Base-by-base conservation (phyloP, 176 grass and related monocot genomes). In the Melocanna baccifera region DNA sequence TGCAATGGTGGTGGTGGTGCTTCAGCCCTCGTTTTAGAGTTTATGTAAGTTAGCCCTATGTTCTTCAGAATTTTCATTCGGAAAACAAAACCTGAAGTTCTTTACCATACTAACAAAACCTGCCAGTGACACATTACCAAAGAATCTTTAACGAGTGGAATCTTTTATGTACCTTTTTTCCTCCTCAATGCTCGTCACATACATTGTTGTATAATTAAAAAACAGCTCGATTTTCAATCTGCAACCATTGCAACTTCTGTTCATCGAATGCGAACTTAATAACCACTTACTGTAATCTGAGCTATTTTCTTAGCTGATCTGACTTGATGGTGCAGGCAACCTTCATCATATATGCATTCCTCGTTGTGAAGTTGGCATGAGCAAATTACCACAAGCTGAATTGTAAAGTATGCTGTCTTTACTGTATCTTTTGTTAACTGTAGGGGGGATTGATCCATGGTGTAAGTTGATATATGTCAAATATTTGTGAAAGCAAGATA, bases 1-100 rank as follows among this genome's bases (percentile, higher is more conserved):
- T 98, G 96, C 87, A 98, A 95, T 55, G 96, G 96, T 14, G 96
- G 96, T 2, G 96, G 96, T 4, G 96, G 96, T 40, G 91, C 96
- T 70, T 98, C 93, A 55, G 87, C 96, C 12, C 53, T 98, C 32
- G 93, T 98, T 68, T 23, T 98, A 52, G 91, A 98, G 87, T 78
- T 92, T 36, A 90, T 92, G 93, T 96, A 94, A 91, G 96, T 46
- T 59, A 61, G 43, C 79, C 26, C 8, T 0, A 0, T 59, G n/a
- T 39, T 78, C 37, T 58, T 50, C 15, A 57, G 4, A 7, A 20
- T 26, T 78, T 48, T 29, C 11, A 23, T 42, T 30, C 18, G 11
- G 16, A 63, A 67, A 62, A 26, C 2, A 14, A 3, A 55, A 7
- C 16, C 4, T 71, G 26, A n/a, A 65, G 6, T 48, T 75, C 1